These are phyloP conservation scores for Candida alai DNA, from an alignment of 805 yeast genomes.

Conservation along the genomic window DNA sequence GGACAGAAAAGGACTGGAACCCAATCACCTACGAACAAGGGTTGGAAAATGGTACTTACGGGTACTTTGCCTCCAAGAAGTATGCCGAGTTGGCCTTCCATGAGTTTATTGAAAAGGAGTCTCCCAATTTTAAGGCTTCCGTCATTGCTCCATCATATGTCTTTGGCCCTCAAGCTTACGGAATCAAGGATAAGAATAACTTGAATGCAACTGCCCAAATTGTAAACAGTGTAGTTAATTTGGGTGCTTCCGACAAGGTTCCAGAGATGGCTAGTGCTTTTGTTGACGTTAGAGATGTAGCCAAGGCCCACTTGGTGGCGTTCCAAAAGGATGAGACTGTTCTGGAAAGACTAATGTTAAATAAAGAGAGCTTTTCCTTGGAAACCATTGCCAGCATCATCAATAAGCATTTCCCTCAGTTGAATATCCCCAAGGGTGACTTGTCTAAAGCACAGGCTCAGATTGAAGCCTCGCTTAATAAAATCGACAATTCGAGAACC, in stretches of 20 bases:
- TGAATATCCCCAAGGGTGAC: constrained; percentile 41
- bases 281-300: constrained; percentile 63
- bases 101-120: constrained; percentile 37
- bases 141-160: constrained; percentile 20
- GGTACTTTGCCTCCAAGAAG: constrained; percentile 56
- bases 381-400: constrained; percentile 19
- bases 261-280: constrained; percentile 15
- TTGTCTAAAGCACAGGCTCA: constrained; percentile 18
- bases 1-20: constrained; percentile 32
- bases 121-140: constrained; percentile 12
- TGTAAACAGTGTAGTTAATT: constrained; percentile 35
- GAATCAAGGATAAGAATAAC: constrained; percentile 24
- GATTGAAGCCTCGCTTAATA: constrained; percentile 17
- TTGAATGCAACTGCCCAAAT: constrained; percentile 34
- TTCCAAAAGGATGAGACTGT: constrained; percentile 31
- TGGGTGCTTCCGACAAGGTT: constrained; percentile 23
- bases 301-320: constrained; percentile 52
- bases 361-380: constrained; percentile 18
- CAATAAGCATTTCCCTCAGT: constrained; percentile 32
- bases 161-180: constrained; percentile 28
- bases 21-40: constrained; percentile 34
- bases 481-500: constrained; percentile 32
- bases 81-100: constrained; percentile 60
- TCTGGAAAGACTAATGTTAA: constrained; percentile 13
- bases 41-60: constrained; percentile 34